These are phyloP conservation scores for Zygotorulaspora mrakii DNA, from an alignment of 1,139 yeast genomes.

Conservation along the genomic window DNA sequence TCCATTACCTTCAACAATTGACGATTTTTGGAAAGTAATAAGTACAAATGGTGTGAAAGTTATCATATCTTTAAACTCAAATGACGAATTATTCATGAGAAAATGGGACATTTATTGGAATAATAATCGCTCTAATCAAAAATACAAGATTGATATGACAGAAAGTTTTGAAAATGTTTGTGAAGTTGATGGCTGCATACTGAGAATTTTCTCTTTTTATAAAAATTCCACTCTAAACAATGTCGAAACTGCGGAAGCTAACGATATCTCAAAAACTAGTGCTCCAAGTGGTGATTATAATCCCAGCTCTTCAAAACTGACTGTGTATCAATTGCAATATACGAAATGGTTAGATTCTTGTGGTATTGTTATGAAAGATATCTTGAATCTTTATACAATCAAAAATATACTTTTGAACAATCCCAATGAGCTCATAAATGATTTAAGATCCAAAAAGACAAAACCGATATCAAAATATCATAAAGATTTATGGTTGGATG, in stretches of 20 bases:
- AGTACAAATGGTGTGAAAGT: slow-evolving; percentile 58
- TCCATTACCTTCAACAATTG: slow-evolving; percentile 69
- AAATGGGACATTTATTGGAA: slow-evolving; percentile 60
- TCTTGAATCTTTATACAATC: slow-evolving; percentile 49
- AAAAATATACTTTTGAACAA: slow-evolving; percentile 42
- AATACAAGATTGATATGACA: slow-evolving; percentile 31
- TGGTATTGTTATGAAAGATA: slow-evolving; percentile 51
- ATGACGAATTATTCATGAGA: slow-evolving; percentile 48
- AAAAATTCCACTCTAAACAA: slow-evolving; percentile 12
- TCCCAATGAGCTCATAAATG: slow-evolving; percentile 17
- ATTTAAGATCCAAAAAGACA: slow-evolving; percentile 20
- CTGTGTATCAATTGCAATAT: slow-evolving; percentile 64
- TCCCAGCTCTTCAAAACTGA: slow-evolving; percentile 13
- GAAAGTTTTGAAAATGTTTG: slow-evolving; percentile 33
- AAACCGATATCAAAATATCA: slow-evolving; percentile 10
- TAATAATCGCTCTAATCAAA: slow-evolving; percentile 25
- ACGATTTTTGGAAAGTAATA: slow-evolving; percentile 78
- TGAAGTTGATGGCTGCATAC: slow-evolving; percentile 34
- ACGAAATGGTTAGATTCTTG: slow-evolving; percentile 83
- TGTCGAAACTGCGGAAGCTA: neutral
- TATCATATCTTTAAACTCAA: slow-evolving; percentile 65
- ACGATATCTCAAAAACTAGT: neutral
- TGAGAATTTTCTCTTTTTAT: slow-evolving; percentile 34
- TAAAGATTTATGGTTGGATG: slow-evolving; percentile 8
- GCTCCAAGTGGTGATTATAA: too few species aligned